Conservation (phyloP, 177 flowering plant species). For the Vitis hybrid region DNA sequence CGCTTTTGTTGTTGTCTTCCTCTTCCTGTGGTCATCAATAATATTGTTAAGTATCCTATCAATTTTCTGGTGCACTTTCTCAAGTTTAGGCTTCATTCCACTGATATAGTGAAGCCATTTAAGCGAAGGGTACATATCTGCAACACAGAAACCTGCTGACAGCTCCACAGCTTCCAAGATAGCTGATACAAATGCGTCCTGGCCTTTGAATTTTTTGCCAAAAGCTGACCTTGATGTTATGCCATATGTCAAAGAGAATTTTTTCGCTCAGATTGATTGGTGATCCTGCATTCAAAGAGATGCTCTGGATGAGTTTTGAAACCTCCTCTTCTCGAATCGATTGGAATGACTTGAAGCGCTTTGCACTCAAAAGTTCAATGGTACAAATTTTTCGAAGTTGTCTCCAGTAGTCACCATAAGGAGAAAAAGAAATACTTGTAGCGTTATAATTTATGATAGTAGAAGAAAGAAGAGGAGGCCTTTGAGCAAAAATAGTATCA, state of each 20-base stretch:
- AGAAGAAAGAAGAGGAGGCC: conserved; percentile 16
- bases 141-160: conserved; percentile 27
- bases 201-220: conserved; percentile 32
- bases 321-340: conserved; percentile 36
- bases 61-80: conserved; percentile 7
- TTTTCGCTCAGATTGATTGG: conserved; percentile 29
- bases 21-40: conserved; percentile 13
- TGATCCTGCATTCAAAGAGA: conserved; percentile 16
- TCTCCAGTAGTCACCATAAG: conserved; percentile 32
- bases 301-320: conserved; percentile 15
- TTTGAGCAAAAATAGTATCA: conserved; percentile 26
- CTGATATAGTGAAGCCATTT: conserved; percentile 17
- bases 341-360: conserved; percentile 24
- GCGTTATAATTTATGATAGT: conserved; percentile 14
- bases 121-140: conserved; percentile 36
- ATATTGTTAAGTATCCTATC: conserved; percentile 22
- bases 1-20: neutral
- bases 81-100: conserved; percentile 20
- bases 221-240: conserved; percentile 29
- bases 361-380: conserved; percentile 21
- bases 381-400: conserved; percentile 24
- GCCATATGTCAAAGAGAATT: conserved; percentile 11
- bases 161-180: conserved; percentile 6
- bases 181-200: conserved; percentile 16
- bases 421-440: conserved; percentile 18